phyloP scores from a whole-genome alignment of 2,329 filamentous ascomycete genomes.

The Uncinocarpus reesii region DNA sequence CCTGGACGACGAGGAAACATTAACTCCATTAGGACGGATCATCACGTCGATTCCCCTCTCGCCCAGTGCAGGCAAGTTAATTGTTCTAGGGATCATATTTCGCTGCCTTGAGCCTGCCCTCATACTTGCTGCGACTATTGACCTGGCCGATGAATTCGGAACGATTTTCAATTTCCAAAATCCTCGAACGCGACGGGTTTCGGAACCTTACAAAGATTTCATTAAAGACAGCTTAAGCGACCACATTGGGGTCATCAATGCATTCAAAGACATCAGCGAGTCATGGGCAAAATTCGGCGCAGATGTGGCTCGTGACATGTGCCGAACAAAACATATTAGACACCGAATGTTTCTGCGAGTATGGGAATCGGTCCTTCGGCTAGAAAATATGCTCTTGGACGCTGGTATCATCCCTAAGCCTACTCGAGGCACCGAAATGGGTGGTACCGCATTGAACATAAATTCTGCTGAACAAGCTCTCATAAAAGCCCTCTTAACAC shows the following conservation, averaged over 20 bases:
- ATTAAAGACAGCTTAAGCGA: constrained; percentile 34
- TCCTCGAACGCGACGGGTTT: constrained; percentile 15
- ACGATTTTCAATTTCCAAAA: constrained; percentile 24
- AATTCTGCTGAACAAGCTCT: constrained; percentile 37
- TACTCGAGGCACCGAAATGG: constrained; percentile 18
- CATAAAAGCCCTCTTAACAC: constrained; percentile 39
- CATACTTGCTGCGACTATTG: constrained; percentile 33
- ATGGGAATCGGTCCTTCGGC: constrained; percentile 29
- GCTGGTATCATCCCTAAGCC: constrained; percentile 26
- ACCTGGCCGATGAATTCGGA: constrained; percentile 21
- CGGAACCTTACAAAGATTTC: constrained; percentile 21
- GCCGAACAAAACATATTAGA: constrained; percentile 28
- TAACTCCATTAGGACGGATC: constrained; percentile 41
- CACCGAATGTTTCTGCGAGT: constrained; percentile 29
- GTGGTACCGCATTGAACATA: constrained; percentile 32
- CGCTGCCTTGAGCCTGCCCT: constrained; percentile 43
- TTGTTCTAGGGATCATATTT: constrained; percentile 43
- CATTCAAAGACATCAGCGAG: constrained; percentile 33
- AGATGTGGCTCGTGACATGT: constrained; percentile 24
- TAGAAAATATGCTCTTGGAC: constrained; percentile 30
- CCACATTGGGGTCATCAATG: constrained; percentile 38
- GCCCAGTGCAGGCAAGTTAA: constrained; percentile 41
- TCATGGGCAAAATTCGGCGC: constrained; percentile 25
- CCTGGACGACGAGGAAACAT: constrained; percentile 33
- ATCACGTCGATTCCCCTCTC: constrained; percentile 36